Conservation (phyloP, 225 moss, liverwort and hornwort species). For the Takakia lepidozioides region DNA sequence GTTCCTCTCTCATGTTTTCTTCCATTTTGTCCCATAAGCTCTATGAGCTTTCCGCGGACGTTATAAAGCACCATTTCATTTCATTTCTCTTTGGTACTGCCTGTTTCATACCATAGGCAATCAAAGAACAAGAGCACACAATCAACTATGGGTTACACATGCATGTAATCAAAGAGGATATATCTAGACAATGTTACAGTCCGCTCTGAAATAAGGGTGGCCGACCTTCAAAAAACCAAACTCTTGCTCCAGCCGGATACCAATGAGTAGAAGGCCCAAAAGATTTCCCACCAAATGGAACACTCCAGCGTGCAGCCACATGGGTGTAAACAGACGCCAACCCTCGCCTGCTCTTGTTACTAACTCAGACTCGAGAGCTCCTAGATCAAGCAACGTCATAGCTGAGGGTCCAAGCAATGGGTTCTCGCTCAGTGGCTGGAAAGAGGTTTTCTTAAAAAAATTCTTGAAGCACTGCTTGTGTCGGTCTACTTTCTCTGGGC, state of each 20-base stretch:
- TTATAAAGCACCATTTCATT: too few relatives aligned
- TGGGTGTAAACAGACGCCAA: constrained; percentile 67
- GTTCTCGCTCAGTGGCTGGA: constrained; percentile 72
- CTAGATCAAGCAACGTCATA: constrained; percentile 44
- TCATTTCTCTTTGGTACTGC: too few relatives aligned
- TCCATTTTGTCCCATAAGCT: too few relatives aligned
- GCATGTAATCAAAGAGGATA: too few relatives aligned
- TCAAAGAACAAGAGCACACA: too few relatives aligned
- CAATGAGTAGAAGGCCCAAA: constrained; percentile 41
- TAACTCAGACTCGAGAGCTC: constrained; percentile 64
- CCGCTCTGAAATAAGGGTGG: too few relatives aligned
- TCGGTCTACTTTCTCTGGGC: constrained; percentile 21
- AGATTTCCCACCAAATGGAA: constrained; percentile 74
- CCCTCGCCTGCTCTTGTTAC: constrained; percentile 47
- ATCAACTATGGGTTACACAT: too few relatives aligned
- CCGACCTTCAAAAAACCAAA: constrained; percentile 57
- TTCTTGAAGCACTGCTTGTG: constrained; percentile 38
- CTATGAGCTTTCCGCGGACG: too few relatives aligned
- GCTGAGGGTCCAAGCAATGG: constrained; percentile 71
- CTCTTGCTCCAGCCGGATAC: constrained; percentile 60
- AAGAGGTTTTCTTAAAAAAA: constrained; percentile 51
- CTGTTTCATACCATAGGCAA: too few relatives aligned
- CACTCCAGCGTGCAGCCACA: constrained; percentile 76
- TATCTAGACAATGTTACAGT: too few relatives aligned
- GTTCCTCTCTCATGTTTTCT: too few relatives aligned